Evolutionary conservation across 129 eudicot species (phyloP).

Genomic region (Rutidosis leptorrhynchoides): DNA sequence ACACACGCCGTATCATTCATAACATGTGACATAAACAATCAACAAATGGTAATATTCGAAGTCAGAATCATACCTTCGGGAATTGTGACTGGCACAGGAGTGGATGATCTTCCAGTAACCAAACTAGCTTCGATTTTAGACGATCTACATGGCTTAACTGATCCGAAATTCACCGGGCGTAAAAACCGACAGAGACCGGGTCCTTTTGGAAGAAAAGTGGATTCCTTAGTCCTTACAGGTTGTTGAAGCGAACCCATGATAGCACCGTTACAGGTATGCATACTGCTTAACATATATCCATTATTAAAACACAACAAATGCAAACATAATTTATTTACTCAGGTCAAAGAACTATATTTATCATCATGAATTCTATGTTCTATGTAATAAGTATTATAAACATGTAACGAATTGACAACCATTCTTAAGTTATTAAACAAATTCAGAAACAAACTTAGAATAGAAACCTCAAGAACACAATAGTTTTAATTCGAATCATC

Average conservation of each 20-base stretch:
- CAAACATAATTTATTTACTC: background rate
- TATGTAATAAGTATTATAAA: too few relatives aligned
- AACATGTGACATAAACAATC: background rate
- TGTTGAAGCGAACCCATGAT: conserved; percentile 64
- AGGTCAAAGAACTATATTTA: background rate
- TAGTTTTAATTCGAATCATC: too few relatives aligned
- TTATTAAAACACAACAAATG: background rate
- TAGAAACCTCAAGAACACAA: too few relatives aligned
- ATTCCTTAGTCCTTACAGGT: conserved; percentile 46
- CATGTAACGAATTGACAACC: background rate
- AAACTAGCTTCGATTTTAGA: conserved; percentile 50
- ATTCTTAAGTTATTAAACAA: background rate
- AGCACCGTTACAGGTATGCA: conserved; percentile 66
- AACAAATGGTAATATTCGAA: background rate
- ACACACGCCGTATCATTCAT: background rate
- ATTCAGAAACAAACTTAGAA: too few relatives aligned
- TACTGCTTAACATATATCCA: conserved; percentile 28
- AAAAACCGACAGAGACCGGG: conserved; percentile 25
- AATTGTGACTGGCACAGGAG: conserved; percentile 41
- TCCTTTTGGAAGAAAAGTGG: conserved; percentile 42
- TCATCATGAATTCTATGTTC: conserved; percentile 3
- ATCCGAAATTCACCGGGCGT: conserved; percentile 36
- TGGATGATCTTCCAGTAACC: conserved; percentile 57
- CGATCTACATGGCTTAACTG: conserved; percentile 46
- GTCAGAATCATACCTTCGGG: conserved; percentile 31